Evolutionary conservation across 352 stramenopile species (phyloP).

Genomic region (Globisporangium heterothallicum): DNA sequence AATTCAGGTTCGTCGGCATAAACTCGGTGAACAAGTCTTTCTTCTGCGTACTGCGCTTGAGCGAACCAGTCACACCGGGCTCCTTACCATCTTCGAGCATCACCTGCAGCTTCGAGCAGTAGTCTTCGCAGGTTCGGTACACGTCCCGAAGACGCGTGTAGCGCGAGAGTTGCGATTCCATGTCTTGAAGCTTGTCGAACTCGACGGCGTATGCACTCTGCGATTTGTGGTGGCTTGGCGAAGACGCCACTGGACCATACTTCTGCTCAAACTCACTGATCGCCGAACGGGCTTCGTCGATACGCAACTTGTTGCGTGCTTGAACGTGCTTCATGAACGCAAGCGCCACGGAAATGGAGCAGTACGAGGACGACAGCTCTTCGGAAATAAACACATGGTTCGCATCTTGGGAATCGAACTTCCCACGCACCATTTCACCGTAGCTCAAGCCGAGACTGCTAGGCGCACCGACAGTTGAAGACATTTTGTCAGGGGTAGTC

Average conservation of each 20-base stretch:
- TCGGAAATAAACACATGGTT: constrained; percentile 79
- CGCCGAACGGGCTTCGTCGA: constrained; percentile 46
- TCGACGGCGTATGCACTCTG: constrained; percentile 17
- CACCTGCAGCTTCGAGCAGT: constrained; percentile 53
- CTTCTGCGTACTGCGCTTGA: constrained; percentile 85
- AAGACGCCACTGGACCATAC: constrained; percentile 27
- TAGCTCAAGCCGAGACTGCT: constrained; percentile 37
- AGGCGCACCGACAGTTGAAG: constrained; percentile 7
- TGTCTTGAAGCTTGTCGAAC: constrained; percentile 36
- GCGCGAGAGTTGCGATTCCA: constrained; percentile 48
- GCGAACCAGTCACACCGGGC: constrained; percentile 71
- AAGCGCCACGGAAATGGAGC: constrained; percentile 76
- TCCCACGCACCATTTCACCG: constrained; percentile 53
- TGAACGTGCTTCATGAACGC: constrained; percentile 76
- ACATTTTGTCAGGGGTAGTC: constrained; percentile 21
- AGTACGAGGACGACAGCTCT: constrained; percentile 75
- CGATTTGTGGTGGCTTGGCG: constrained; percentile 18
- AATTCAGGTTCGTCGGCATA: constrained; percentile 86
- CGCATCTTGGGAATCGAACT: constrained; percentile 39
- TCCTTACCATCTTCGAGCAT: constrained; percentile 77
- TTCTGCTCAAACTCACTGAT: constrained; percentile 58
- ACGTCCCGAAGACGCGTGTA: constrained; percentile 53
- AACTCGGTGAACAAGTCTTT: constrained; percentile 82
- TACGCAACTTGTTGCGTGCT: constrained; percentile 52
- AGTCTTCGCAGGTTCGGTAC: constrained; percentile 66